These are phyloP conservation scores for Fraxinus paxiana DNA, from an alignment of 305 asterid species.

Conservation along the genomic window DNA sequence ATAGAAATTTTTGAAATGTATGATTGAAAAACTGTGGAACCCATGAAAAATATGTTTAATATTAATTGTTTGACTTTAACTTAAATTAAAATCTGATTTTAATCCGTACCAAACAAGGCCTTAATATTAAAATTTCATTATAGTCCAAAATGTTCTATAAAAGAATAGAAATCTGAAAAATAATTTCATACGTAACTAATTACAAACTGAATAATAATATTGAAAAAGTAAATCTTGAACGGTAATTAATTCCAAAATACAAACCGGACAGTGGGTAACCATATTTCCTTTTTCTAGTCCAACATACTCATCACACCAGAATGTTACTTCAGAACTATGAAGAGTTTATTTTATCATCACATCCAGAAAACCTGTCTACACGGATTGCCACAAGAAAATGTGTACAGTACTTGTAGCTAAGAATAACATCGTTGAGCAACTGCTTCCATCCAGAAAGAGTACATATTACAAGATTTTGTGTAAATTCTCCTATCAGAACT, in stretches of 20 bases:
- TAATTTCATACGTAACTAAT: too few species aligned
- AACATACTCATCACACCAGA: too few species aligned
- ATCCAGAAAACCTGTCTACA: not conserved
- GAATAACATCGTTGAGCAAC: not conserved
- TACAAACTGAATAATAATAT: too few species aligned
- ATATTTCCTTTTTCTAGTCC: not conserved
- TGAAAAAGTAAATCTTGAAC: not conserved
- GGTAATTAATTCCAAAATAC: not conserved
- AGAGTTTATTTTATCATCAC: not conserved
- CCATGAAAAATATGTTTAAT: too few species aligned
- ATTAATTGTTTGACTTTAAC: too few species aligned
- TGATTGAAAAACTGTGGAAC: too few species aligned
- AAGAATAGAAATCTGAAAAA: not conserved
- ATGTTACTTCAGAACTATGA: not conserved
- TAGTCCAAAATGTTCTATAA: not conserved
- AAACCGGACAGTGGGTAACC: not conserved
- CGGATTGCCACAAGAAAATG: not conserved
- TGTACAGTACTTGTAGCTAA: conserved; percentile 13
- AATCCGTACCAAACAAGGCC: not conserved
- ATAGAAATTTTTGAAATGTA: too few species aligned
- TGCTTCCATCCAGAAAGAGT: not conserved
- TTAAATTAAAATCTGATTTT: too few species aligned
- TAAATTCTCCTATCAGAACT: not conserved
- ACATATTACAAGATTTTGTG: not conserved
- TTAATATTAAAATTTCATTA: not conserved